Evolutionary conservation across 805 yeast species (phyloP).

Genomic region (Kodamaea leandrae): DNA sequence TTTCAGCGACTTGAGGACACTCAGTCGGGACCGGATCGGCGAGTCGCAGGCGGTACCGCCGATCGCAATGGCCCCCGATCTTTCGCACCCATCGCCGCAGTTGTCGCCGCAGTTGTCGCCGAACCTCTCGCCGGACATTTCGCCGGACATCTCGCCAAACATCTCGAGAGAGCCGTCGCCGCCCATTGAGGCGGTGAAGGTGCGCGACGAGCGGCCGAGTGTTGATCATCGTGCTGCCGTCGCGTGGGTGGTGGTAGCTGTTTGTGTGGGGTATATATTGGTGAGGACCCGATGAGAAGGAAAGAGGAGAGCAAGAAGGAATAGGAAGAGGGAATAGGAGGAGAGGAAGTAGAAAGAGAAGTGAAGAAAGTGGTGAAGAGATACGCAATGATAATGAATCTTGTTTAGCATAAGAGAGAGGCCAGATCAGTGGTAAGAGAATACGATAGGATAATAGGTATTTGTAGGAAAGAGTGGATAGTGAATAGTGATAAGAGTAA

Average conservation of each 20-base stretch:
- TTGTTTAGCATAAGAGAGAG: too few species aligned
- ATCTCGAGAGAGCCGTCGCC: constrained; percentile 1
- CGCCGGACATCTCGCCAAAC: constrained; percentile 5
- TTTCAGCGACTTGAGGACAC: constrained; percentile 9
- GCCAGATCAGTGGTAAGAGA: too few species aligned
- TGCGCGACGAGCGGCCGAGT: neutral
- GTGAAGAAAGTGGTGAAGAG: too few species aligned
- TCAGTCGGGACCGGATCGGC: neutral
- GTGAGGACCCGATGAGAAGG: constrained; percentile 3
- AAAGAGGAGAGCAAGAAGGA: neutral
- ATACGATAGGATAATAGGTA: too few species aligned
- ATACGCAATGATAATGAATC: too few species aligned
- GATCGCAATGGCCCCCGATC: neutral
- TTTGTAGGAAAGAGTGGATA: neutral
- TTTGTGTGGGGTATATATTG: constrained; percentile 7
- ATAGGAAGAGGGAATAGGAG: neutral
- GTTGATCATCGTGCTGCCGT: constrained; percentile 8
- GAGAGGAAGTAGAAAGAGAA: too few species aligned
- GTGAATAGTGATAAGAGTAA: neutral
- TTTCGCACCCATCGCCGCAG: neutral
- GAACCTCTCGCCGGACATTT: constrained; percentile 1
- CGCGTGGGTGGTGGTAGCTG: constrained; percentile 7
- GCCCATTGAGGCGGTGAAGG: neutral
- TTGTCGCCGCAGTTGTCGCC: constrained; percentile 1
- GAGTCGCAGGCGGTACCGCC: neutral